Percentiles rank a stretch among this genome's conserved stretches.
Conservation (phyloP, 1,284 basidiomycete species). For the Coriolopsis trogii region DNA sequence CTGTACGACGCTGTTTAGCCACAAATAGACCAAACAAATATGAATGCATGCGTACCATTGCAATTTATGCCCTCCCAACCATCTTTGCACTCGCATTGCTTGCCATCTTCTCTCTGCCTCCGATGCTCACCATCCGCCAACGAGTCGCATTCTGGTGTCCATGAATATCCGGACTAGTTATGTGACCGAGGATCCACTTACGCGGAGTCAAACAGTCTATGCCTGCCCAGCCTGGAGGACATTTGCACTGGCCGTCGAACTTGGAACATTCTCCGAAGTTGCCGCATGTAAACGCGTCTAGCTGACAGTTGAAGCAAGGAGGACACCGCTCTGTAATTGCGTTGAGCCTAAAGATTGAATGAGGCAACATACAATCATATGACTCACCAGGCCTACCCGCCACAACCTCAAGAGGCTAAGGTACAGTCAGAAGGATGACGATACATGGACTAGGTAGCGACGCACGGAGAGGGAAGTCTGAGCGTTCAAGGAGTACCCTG, state of each 20-base stretch:
- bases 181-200: conserved; percentile 40
- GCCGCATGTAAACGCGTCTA: conserved; percentile 83
- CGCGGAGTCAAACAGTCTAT: conserved; percentile 87
- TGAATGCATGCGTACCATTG: conserved; percentile 71
- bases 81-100: conserved; percentile 86
- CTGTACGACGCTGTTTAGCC: conserved; percentile 43
- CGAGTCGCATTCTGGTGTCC: conserved; percentile 79
- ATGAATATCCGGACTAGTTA: background rate
- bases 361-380: too few species aligned
- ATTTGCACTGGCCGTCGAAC: conserved; percentile 90
- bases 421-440: background rate
- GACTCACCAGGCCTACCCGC: conserved; percentile 24
- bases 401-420: conserved; percentile 23
- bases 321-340: conserved; percentile 52
- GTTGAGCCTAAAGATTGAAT: background rate
- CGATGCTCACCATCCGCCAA: conserved; percentile 88
- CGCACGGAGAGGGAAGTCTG: conserved; percentile 20
- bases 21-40: background rate
- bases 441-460: background rate
- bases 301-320: conserved; percentile 85
- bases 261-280: conserved; percentile 86
- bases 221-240: conserved; percentile 89
- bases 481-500: conserved; percentile 10
- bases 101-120: conserved; percentile 75
- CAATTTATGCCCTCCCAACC: conserved; percentile 97